Base-by-base conservation (phyloP, 768 basidiomycete genomes). In the Phaeolepiota aurea region DNA sequence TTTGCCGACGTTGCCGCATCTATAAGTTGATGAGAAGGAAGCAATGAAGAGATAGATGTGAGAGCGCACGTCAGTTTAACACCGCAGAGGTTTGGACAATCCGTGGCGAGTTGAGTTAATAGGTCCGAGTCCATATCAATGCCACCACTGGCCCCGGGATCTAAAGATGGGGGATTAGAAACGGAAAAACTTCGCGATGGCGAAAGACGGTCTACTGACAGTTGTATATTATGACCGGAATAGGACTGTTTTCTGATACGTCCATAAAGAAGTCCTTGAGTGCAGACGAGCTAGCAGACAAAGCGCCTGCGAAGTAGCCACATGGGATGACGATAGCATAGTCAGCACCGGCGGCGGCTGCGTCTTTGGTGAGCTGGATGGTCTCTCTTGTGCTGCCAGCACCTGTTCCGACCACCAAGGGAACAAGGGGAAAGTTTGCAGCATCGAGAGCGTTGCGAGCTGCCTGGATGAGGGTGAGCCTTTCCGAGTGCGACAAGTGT, bases 1-100 rank as follows among this genome's bases (percentile, higher is more conserved):
- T 62, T 93, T 93, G 37, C 91, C 92, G 46, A 96, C 87, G 53
- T 86, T 88, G 20, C 87, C 90, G 53, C 92, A 94, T 32, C 87
- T 89, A 44, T 18, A 30, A 13, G 18, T 32, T 3, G 32, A 34
- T 42, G 14, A 32, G 40, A 48, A 44, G 16, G 37, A 43, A 33
- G 46, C 12, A 55, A 36, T 19, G 22, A 16, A 5, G 32, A 34
- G 30, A 16, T n/a, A n/a, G n/a, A 43, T 3, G 33, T 22, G 28
- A 20, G 38, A 37, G 72, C 83, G 32, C 61, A 87, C 78, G 91
- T 94, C 44, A 94, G 74, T 62, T 97, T 97, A 47, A 92, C 81
- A 15, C 91, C 92, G 48, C 70, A 77, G 28, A 87, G 67, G 58
- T 93, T 93, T 39, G 84, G 72, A 49, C 77, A 83, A 47, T 81